Percentiles rank a stretch among this genome's conserved stretches.
These are phyloP conservation scores for Teratosphaeria zuluensis DNA, from an alignment of 2,329 filamentous ascomycete genomes.

Conservation along the genomic window DNA sequence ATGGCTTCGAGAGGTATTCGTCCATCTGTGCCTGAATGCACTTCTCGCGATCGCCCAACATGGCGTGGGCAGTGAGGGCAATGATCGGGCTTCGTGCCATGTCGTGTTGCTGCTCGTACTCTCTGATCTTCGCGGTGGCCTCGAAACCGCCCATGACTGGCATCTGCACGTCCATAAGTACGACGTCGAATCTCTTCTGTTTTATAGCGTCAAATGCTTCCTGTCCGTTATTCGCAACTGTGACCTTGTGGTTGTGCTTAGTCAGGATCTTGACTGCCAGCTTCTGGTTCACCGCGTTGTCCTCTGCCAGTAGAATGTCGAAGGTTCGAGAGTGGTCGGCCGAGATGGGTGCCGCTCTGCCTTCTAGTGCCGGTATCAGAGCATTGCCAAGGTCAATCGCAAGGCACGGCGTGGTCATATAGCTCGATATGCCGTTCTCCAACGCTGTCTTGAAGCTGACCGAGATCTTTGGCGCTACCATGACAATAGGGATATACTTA, in stretches of 20 bases:
- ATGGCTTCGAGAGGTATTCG: conserved; percentile 91
- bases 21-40: conserved; percentile 99
- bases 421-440: conserved; percentile 94
- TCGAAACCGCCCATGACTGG: conserved; percentile 99
- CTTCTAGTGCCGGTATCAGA: conserved; percentile 90
- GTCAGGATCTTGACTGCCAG: conserved; percentile 93
- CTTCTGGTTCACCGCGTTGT: conserved; percentile 95
- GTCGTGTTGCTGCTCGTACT: conserved; percentile 77
- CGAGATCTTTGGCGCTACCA: conserved; percentile 78
- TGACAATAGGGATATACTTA: conserved; percentile 93
- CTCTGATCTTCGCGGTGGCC: conserved; percentile 89
- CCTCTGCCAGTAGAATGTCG: conserved; percentile 88
- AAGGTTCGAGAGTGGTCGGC: conserved; percentile 93
- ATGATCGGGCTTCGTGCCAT: conserved; percentile 87
- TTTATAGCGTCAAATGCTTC: conserved; percentile 91
- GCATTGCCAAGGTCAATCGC: conserved; percentile 92
- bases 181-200: conserved; percentile 86
- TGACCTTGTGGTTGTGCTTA: conserved; percentile 88
- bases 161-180: conserved; percentile 99
- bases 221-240: conserved; percentile 87
- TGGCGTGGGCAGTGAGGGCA: conserved; percentile 91
- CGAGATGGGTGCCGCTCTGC: conserved; percentile 78
- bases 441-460: conserved; percentile 89
- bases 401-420: conserved; percentile 95
- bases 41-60: conserved; percentile 96